These are phyloP conservation scores for Neocucurbitaria cava DNA, from an alignment of 2,329 filamentous ascomycete genomes.

Conservation along the genomic window DNA sequence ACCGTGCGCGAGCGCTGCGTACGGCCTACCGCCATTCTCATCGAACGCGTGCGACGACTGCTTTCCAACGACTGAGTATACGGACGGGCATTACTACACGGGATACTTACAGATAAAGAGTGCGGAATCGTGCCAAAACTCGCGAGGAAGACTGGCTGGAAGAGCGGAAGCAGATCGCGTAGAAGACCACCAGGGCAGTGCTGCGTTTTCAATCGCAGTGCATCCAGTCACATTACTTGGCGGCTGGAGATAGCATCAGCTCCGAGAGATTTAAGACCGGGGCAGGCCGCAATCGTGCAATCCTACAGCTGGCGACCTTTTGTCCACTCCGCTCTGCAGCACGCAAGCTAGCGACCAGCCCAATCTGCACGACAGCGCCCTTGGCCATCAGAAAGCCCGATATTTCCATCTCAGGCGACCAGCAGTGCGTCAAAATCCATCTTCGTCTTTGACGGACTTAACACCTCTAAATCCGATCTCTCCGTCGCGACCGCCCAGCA, in stretches of 20 bases:
- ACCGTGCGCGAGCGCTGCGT: neutral
- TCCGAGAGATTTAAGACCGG: slow-evolving; percentile 39
- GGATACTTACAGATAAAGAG: neutral
- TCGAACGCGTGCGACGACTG: neutral
- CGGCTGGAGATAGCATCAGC: slow-evolving; percentile 38
- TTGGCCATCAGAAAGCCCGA: neutral
- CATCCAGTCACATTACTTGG: slow-evolving; percentile 11
- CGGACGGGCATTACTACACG: neutral
- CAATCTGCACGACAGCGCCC: slow-evolving; percentile 9
- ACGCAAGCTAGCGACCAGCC: slow-evolving; percentile 7
- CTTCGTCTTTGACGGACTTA: slow-evolving; percentile 33
- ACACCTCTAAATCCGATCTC: slow-evolving; percentile 23
- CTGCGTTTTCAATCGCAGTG: slow-evolving; percentile 24
- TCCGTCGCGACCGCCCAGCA: slow-evolving; percentile 5
- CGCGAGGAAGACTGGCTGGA: neutral
- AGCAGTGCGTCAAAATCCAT: slow-evolving; percentile 4
- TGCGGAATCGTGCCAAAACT: neutral
- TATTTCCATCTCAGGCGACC: slow-evolving; percentile 8
- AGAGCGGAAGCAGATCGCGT: slow-evolving; percentile 13
- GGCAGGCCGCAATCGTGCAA: slow-evolving; percentile 21
- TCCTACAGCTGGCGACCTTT: slow-evolving; percentile 20
- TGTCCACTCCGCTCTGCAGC: slow-evolving; percentile 14
- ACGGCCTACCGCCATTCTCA: neutral
- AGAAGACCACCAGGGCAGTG: slow-evolving; percentile 15
- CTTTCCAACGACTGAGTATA: slow-evolving; percentile 1